Percentiles rank a stretch among this genome's conserved stretches.
Conservation (phyloP, 2,329 filamentous ascomycete species). For the Aspergillus phoenicis region DNA sequence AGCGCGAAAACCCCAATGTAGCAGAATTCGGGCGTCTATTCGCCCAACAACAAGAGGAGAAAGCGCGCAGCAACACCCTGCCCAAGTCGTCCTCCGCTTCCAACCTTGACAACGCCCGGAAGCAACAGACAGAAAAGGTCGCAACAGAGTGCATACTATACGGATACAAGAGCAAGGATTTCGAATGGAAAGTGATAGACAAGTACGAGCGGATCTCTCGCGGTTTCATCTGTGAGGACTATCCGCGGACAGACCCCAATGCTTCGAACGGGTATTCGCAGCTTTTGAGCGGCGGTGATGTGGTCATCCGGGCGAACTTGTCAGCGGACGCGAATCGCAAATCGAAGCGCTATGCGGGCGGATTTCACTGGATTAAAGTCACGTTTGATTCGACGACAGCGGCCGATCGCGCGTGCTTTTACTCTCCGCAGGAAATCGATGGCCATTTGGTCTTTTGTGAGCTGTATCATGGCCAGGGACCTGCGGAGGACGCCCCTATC, state of each 20-base stretch:
- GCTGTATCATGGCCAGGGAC: constrained; percentile 66
- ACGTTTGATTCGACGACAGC: constrained; percentile 76
- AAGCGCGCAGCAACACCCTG: constrained; percentile 33
- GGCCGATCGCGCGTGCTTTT: constrained; percentile 68
- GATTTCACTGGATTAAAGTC: constrained; percentile 88
- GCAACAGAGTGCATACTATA: constrained; percentile 82
- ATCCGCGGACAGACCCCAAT: constrained; percentile 78
- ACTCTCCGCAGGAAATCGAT: constrained; percentile 71
- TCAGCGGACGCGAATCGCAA: constrained; percentile 73
- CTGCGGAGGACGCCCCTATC: constrained; percentile 65
- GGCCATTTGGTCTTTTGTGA: constrained; percentile 73
- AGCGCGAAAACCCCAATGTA: constrained; percentile 55
- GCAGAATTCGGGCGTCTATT: constrained; percentile 51
- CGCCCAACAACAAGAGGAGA: constrained; percentile 48
- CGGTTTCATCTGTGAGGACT: constrained; percentile 88
- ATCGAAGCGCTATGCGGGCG: constrained; percentile 79
- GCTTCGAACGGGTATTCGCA: constrained; percentile 70
- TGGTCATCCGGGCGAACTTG: constrained; percentile 68
- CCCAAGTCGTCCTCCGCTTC: constrained; percentile 46
- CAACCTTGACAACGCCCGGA: constrained; percentile 43
- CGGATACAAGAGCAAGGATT: constrained; percentile 71
- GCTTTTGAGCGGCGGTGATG: constrained; percentile 71
- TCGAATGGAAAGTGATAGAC: constrained; percentile 80
- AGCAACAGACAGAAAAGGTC: constrained; percentile 49
- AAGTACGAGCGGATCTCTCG: constrained; percentile 82